Conservation (phyloP, 306 rosid species). For the Castanopsis chinensis region DNA sequence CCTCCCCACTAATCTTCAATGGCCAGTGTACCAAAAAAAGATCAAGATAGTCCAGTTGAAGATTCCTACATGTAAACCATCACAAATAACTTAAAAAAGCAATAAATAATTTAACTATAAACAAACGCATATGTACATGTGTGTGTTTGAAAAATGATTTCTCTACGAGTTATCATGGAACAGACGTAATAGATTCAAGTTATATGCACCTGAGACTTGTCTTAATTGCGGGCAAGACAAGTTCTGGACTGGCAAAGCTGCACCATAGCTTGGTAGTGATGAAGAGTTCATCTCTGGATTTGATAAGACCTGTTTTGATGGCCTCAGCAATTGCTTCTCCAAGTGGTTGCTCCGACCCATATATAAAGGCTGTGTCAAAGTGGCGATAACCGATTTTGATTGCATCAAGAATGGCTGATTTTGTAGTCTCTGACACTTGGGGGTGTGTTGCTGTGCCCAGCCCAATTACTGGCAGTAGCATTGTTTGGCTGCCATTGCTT, state of each 20-base stretch:
- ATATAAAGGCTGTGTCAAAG: slow-evolving; percentile 28
- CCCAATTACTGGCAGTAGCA: slow-evolving; percentile 18
- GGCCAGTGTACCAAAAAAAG: too few species aligned
- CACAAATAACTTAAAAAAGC: too few species aligned
- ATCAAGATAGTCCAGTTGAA: too few species aligned
- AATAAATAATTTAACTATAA: too few species aligned
- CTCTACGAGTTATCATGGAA: too few species aligned
- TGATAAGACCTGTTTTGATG: slow-evolving; percentile 16
- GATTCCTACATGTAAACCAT: too few species aligned
- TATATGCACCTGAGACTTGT: slow-evolving; percentile 19
- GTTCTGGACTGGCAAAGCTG: slow-evolving; percentile 7
- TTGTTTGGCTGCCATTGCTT: slow-evolving; percentile 6
- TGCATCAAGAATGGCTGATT: slow-evolving; percentile 25
- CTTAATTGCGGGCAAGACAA: slow-evolving; percentile 20
- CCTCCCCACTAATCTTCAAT: too few species aligned
- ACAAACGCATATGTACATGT: too few species aligned
- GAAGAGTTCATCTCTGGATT: slow-evolving; percentile 19
- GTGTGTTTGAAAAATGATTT: too few species aligned
- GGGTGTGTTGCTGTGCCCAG: neutral
- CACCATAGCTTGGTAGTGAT: slow-evolving; percentile 33
- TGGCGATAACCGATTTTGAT: slow-evolving; percentile 28
- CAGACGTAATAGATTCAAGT: too few species aligned
- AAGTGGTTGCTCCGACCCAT: slow-evolving; percentile 33
- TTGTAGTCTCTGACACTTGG: neutral
- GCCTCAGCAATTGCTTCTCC: slow-evolving; percentile 39